A percentile compares a stretch with the other conserved stretches of the same genome.
These are phyloP conservation scores for Mitragyna speciosa DNA, from an alignment of 257 asterid species.

Conservation along the genomic window DNA sequence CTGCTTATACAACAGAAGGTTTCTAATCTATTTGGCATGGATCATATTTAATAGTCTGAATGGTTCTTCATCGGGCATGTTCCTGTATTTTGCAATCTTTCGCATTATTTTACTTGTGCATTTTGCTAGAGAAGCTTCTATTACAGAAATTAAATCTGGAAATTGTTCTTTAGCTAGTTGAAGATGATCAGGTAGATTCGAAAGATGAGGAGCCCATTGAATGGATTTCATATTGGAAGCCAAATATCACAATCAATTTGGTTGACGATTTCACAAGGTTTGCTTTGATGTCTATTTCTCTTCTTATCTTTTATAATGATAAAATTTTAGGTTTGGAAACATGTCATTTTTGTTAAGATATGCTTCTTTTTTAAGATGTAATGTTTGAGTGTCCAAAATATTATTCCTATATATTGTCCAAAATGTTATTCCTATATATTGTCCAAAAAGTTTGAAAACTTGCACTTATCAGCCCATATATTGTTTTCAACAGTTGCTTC, in stretches of 20 bases:
- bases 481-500: no score
- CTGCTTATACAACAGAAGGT: neutral
- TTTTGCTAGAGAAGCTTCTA: neutral
- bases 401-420: no score
- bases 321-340: neutral
- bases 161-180: constrained; percentile 50
- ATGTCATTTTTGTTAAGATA: neutral
- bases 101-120: neutral
- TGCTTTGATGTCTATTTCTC: constrained; percentile 1
- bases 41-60: neutral
- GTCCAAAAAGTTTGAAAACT: no score
- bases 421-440: no score
- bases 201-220: constrained; percentile 65
- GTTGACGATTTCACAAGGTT: constrained; percentile 94
- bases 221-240: constrained; percentile 93
- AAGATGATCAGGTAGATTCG: constrained; percentile 50
- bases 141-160: constrained; percentile 1
- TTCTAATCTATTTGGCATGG: neutral
- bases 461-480: no score
- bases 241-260: constrained; percentile 87
- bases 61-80: neutral
- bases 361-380: neutral
- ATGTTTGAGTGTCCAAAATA: no score
- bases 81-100: neutral
- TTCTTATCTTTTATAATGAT: neutral